Evolutionary conservation across 176 grass and related monocot genomes (phyloP).

Genomic region (Avena atlantica): DNA sequence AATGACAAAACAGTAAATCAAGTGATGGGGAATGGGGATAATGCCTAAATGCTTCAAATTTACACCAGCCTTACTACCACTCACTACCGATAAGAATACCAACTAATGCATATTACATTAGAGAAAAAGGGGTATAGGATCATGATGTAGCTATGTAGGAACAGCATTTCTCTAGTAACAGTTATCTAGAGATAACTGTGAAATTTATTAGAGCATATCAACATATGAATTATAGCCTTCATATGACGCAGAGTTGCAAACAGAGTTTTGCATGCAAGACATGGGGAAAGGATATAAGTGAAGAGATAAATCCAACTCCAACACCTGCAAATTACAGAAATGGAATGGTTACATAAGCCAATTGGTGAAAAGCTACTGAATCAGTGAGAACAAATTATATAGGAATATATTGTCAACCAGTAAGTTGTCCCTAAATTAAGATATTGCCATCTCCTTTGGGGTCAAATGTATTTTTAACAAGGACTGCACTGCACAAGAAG

Average conservation of each 20-base stretch:
- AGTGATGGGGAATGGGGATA: constrained; percentile 12
- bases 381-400: background rate
- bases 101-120: background rate
- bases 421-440: background rate
- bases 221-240: constrained; percentile 17
- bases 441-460: constrained; percentile 1
- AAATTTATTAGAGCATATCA: constrained; percentile 26
- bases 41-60: constrained; percentile 20
- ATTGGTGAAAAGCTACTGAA: background rate
- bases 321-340: constrained; percentile 68
- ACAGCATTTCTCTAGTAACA: background rate
- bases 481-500: background rate
- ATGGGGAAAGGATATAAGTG: constrained; percentile 90
- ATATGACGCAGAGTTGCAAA: constrained; percentile 26
- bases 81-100: background rate
- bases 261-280: constrained; percentile 23
- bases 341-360: constrained; percentile 22
- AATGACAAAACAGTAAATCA: constrained; percentile 37
- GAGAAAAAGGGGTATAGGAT: background rate
- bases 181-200: constrained; percentile 1
- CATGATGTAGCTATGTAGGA: constrained; percentile 8
- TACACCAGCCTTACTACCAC: background rate
- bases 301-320: constrained; percentile 97
- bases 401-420: background rate
- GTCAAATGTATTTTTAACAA: background rate